Conservation (phyloP, 805 yeast genomes). For the Nakazawaea sp. region DNA sequence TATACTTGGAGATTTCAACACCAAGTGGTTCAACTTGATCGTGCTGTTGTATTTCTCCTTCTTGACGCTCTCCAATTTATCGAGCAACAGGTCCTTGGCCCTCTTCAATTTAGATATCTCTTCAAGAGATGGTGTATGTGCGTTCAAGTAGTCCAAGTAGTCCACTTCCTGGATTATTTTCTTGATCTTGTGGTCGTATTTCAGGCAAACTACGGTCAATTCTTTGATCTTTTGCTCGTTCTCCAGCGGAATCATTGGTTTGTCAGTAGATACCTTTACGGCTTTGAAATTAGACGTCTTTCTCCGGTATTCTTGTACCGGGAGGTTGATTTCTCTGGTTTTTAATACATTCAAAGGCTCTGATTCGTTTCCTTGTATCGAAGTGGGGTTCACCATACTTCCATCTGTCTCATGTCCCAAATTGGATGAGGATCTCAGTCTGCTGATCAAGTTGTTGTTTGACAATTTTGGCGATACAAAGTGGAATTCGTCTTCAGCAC, state of each 20-base stretch:
- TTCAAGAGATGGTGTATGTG: constrained; percentile 5
- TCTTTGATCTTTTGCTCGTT: constrained; percentile 6
- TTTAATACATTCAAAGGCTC: constrained; percentile 5
- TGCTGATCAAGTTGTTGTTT: constrained; percentile 1
- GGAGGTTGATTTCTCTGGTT: constrained; percentile 6
- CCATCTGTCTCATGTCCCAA: neutral
- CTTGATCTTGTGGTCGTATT: constrained; percentile 4
- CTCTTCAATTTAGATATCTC: constrained; percentile 8
- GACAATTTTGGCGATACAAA: constrained; percentile 6
- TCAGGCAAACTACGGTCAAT: constrained; percentile 1
- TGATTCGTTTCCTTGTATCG: neutral
- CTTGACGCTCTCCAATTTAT: constrained; percentile 7
- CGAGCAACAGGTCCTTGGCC: constrained; percentile 8
- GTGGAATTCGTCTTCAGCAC: constrained; percentile 3
- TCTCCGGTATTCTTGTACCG: neutral
- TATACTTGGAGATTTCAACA: constrained; percentile 6
- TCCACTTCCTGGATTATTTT: constrained; percentile 8
- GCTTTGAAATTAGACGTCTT: constrained; percentile 9
- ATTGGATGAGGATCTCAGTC: neutral
- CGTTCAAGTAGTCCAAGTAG: constrained; percentile 7
- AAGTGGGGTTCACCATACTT: neutral
- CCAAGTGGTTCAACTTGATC: constrained; percentile 9
- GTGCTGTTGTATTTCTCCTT: constrained; percentile 10
- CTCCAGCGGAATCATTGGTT: neutral
- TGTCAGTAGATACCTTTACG: constrained; percentile 2